These are phyloP conservation scores for Ophiostoma montium DNA, from an alignment of 2,329 filamentous ascomycete genomes.

Conservation along the genomic window DNA sequence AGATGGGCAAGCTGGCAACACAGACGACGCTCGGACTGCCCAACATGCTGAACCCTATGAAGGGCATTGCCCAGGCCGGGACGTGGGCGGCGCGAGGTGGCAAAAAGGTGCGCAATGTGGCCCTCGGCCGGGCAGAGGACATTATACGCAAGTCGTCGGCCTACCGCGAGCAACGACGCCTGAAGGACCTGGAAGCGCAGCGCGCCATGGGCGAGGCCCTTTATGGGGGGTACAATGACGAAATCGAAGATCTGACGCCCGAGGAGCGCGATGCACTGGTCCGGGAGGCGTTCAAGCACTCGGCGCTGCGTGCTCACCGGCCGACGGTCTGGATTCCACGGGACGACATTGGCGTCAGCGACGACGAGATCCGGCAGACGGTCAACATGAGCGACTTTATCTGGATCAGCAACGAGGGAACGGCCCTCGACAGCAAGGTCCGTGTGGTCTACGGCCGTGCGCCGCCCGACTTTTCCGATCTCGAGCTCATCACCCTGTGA, in stretches of 20 bases:
- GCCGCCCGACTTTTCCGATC: conserved; percentile 78
- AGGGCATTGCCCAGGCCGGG: conserved; percentile 33
- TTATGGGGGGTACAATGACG: conserved; percentile 78
- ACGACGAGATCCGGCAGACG: conserved; percentile 77
- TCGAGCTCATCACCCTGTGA: conserved; percentile 70
- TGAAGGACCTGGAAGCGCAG: conserved; percentile 57
- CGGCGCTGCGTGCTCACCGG: conserved; percentile 66
- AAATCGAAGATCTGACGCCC: conserved; percentile 85
- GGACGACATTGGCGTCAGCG: conserved; percentile 78
- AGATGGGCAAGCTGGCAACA: conserved; percentile 14
- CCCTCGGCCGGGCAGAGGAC: conserved; percentile 27
- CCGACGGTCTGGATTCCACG: conserved; percentile 90
- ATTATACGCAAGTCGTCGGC: conserved; percentile 28
- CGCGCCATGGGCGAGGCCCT: conserved; percentile 62
- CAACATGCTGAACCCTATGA: conserved; percentile 26
- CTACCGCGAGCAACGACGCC: conserved; percentile 34
- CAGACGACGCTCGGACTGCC: conserved; percentile 14
- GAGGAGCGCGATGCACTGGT: conserved; percentile 78
- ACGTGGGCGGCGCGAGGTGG: conserved; percentile 35
- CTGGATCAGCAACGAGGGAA: conserved; percentile 90
- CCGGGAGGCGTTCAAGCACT: conserved; percentile 80
- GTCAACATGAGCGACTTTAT: conserved; percentile 62
- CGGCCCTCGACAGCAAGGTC: conserved; percentile 69
- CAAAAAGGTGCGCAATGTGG: conserved; percentile 32
- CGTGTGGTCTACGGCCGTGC: conserved; percentile 73